A percentile compares a stretch with the other conserved stretches of the same genome.
Evolutionary conservation across 257 asterid genomes (phyloP).

Genomic region (Nicotiana tabacum): DNA sequence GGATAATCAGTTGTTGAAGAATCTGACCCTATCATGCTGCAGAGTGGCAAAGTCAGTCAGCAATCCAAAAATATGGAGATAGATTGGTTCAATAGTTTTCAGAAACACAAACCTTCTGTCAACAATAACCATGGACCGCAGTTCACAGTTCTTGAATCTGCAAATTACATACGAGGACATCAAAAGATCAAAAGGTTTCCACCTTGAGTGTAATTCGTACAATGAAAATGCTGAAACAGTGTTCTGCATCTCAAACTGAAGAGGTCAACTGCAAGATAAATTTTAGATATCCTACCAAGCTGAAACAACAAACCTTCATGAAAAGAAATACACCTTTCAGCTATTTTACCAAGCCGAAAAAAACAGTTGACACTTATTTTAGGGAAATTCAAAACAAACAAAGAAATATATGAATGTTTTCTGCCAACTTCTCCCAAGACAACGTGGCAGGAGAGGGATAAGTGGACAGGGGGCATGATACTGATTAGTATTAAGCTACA

Average conservation of each 20-base stretch:
- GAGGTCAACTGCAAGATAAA: neutral
- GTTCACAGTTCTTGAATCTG: constrained; percentile 88
- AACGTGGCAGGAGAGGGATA: neutral
- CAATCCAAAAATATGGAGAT: neutral
- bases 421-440: neutral
- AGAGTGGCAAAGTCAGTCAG: neutral
- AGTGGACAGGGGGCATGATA: neutral
- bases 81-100: neutral
- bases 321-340: neutral
- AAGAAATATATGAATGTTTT: neutral
- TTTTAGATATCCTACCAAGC: neutral
- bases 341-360: neutral
- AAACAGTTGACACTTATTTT: neutral
- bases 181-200: neutral
- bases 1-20: constrained; percentile 55
- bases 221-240: neutral
- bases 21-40: constrained; percentile 57
- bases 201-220: neutral
- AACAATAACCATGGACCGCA: constrained; percentile 71
- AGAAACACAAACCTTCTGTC: constrained; percentile 56
- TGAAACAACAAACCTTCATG: neutral
- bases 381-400: neutral
- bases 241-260: neutral
- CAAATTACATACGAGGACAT: constrained; percentile 12
- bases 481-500: neutral